Percentiles rank a stretch among this genome's conserved stretches.
Evolutionary conservation across 495 filamentous ascomycete species (phyloP).

Genomic region (Umbilicaria muhlenbergii): DNA sequence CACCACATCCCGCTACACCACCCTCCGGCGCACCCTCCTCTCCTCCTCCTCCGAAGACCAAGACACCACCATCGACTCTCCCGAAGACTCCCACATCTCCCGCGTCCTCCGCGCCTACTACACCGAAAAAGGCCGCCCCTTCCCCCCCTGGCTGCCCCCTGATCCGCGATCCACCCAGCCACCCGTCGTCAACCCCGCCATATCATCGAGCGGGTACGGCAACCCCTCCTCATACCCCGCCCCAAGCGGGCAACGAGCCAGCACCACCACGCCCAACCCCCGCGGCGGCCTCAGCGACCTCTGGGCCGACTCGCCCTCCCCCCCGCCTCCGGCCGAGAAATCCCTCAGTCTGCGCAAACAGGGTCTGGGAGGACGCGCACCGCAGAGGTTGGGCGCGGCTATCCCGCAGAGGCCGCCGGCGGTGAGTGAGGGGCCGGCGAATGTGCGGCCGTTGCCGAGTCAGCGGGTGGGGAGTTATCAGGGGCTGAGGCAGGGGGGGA

Average conservation of each 20-base stretch:
- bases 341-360: conserved; percentile 35
- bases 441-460: conserved; percentile 47
- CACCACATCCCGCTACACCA: conserved; percentile 63
- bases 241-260: too few species aligned
- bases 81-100: conserved; percentile 84
- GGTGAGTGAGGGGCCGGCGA: conserved; percentile 24
- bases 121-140: conserved; percentile 66
- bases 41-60: conserved; percentile 60
- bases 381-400: conserved; percentile 1
- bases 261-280: too few species aligned
- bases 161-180: conserved; percentile 59
- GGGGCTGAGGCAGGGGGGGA: conserved; percentile 17
- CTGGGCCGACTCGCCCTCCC: conserved; percentile 53
- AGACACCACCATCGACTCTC: conserved; percentile 31
- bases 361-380: conserved; percentile 5
- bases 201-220: too few species aligned
- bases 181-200: conserved; percentile 29
- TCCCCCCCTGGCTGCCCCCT: conserved; percentile 78
- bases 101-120: conserved; percentile 94
- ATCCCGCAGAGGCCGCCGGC: conserved; percentile 12
- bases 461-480: conserved; percentile 64
- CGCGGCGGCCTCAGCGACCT: conserved; percentile 48
- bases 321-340: conserved; percentile 29
- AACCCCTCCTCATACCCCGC: conserved; percentile 23
- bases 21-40: conserved; percentile 65